Evolutionary conservation across 805 yeast genomes (phyloP).

Genomic region (Candida andamanensis): DNA sequence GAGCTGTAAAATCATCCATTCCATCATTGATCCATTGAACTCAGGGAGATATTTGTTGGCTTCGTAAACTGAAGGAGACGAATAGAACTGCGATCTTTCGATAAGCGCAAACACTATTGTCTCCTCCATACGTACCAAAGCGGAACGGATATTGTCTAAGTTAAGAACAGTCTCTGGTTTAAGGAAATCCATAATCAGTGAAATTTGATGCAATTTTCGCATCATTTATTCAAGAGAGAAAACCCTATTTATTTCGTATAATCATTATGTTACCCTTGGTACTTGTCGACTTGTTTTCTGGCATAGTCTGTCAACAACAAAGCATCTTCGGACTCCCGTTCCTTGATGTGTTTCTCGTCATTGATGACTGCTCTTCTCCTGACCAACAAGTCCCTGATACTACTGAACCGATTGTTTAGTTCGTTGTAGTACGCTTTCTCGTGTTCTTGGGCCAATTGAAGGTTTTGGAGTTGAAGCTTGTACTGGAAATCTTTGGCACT

Average conservation of each 20-base stretch:
- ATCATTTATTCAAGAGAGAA: no score
- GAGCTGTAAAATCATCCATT: conserved; percentile 74
- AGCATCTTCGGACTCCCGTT: conserved; percentile 21
- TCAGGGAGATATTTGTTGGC: conserved; percentile 55
- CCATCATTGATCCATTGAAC: conserved; percentile 77
- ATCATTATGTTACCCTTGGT: background rate
- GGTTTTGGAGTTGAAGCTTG: conserved; percentile 20
- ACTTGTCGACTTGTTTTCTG: conserved; percentile 15
- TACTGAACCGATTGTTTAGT: conserved; percentile 21
- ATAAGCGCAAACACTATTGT: conserved; percentile 88
- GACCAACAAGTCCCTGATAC: conserved; percentile 30
- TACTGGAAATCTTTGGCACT: conserved; percentile 24
- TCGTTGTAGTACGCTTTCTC: conserved; percentile 17
- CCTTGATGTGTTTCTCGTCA: conserved; percentile 14
- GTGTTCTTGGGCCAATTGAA: conserved; percentile 26
- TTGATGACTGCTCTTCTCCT: conserved; percentile 25
- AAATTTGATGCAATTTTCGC: no score
- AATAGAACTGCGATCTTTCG: conserved; percentile 85
- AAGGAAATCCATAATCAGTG: conserved; percentile 70
- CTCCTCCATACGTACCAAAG: conserved; percentile 91
- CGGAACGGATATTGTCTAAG: conserved; percentile 75
- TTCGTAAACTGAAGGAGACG: conserved; percentile 70
- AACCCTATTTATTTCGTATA: background rate
- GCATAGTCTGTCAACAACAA: conserved; percentile 31
- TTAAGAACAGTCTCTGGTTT: conserved; percentile 79